These are phyloP conservation scores for Allium sativum DNA, from an alignment of 106 monocot species.

Conservation along the genomic window DNA sequence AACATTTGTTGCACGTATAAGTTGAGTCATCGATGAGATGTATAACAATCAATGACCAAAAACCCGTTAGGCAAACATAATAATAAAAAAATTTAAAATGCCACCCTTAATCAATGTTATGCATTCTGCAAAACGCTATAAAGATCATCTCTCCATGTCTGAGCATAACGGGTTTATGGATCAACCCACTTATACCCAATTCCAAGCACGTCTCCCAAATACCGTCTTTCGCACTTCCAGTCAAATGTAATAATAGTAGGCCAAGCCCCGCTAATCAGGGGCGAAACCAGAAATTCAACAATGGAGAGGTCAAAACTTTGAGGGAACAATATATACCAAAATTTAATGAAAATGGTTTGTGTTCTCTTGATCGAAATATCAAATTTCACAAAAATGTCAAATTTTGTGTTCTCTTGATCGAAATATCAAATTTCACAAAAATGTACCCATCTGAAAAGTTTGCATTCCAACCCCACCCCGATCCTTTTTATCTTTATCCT, in stretches of 20 bases:
- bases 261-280: slow-evolving; percentile 30
- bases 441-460: slow-evolving; percentile 20
- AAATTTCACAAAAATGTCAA: too few relatives aligned
- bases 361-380: too few relatives aligned
- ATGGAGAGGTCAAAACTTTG: too few relatives aligned
- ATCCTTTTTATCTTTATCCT: slow-evolving; percentile 10
- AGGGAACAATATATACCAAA: too few relatives aligned
- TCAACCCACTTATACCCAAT: slow-evolving; percentile 45
- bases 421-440: slow-evolving; percentile 44
- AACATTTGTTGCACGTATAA: slow-evolving; percentile 3
- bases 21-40: slow-evolving; percentile 2
- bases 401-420: slow-evolving; percentile 11
- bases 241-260: slow-evolving; percentile 41
- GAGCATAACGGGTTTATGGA: slow-evolving; percentile 39
- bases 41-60: slow-evolving; percentile 7
- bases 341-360: too few relatives aligned
- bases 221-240: slow-evolving; percentile 23
- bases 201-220: slow-evolving; percentile 47
- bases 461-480: slow-evolving; percentile 42
- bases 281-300: too few relatives aligned
- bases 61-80: neutral
- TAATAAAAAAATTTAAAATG: neutral
- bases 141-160: slow-evolving; percentile 41
- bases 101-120: slow-evolving; percentile 5
- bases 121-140: slow-evolving; percentile 29